A percentile compares a stretch with the other conserved stretches of the same genome.
These are phyloP conservation scores for Ceratobasidium sp. DNA, from an alignment of 1,284 basidiomycete species.

Conservation along the genomic window DNA sequence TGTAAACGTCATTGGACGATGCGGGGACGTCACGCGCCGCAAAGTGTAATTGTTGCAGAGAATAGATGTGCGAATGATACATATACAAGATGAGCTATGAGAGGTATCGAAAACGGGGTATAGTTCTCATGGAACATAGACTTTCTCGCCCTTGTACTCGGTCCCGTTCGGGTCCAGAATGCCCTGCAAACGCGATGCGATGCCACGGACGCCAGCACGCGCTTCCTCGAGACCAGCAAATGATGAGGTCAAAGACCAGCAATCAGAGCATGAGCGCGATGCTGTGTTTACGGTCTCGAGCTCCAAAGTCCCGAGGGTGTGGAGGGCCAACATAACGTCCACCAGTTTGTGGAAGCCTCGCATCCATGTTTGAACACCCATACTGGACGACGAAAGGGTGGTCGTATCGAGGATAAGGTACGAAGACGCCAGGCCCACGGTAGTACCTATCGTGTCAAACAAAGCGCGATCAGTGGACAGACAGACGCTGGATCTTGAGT, in stretches of 20 bases:
- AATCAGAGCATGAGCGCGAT: slow-evolving; percentile 78
- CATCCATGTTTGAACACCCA: slow-evolving; percentile 65
- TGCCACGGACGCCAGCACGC: slow-evolving; percentile 35
- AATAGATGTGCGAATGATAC: not conserved
- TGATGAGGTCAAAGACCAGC: slow-evolving; percentile 72
- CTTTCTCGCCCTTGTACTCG: slow-evolving; percentile 40
- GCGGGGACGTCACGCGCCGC: not conserved
- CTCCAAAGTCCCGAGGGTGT: slow-evolving; percentile 67
- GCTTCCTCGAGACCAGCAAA: slow-evolving; percentile 61
- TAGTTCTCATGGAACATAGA: slow-evolving; percentile 40
- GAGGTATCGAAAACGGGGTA: not conserved
- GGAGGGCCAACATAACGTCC: slow-evolving; percentile 71
- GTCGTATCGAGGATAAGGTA: slow-evolving; percentile 75
- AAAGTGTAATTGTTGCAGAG: not conserved
- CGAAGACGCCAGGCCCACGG: slow-evolving; percentile 69
- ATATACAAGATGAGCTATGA: slow-evolving; percentile 1
- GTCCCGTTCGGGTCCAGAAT: slow-evolving; percentile 39
- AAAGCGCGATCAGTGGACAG: not conserved
- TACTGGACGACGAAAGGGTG: slow-evolving; percentile 58
- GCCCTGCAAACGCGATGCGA: slow-evolving; percentile 34
- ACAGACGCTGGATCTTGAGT: slow-evolving; percentile 42
- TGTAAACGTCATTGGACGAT: not conserved
- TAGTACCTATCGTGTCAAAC: slow-evolving; percentile 10
- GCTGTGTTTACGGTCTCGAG: slow-evolving; percentile 72
- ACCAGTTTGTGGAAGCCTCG: slow-evolving; percentile 69